Conservation (phyloP, 2,329 filamentous ascomycete genomes). For the Pestalotiopsis sp. region DNA sequence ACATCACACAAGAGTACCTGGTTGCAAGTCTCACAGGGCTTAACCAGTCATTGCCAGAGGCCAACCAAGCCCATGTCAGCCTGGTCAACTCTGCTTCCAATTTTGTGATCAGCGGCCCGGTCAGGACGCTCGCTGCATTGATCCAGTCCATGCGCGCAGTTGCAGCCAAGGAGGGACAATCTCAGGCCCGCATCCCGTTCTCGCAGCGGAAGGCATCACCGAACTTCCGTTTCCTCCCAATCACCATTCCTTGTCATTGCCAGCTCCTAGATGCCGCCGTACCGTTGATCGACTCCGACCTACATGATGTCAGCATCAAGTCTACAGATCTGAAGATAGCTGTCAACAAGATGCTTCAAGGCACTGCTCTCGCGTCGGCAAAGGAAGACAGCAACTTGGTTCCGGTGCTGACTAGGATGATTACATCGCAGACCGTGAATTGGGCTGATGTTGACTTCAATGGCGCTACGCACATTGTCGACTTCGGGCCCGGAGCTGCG, state of each 20-base stretch:
- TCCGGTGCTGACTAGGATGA: conserved; percentile 27
- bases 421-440: conserved; percentile 27
- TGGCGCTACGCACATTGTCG: conserved; percentile 34
- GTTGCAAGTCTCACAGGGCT: conserved; percentile 2
- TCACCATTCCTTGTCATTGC: conserved; percentile 43
- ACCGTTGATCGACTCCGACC: conserved; percentile 21
- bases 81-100: conserved; percentile 27
- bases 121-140: conserved; percentile 18
- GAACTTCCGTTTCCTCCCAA: conserved; percentile 36
- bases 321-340: conserved; percentile 46
- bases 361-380: neutral
- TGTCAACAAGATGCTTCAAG: conserved; percentile 24
- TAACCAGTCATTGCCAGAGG: conserved; percentile 18
- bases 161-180: conserved; percentile 21
- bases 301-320: conserved; percentile 24
- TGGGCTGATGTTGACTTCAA: conserved; percentile 28
- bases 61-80: neutral
- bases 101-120: conserved; percentile 31
- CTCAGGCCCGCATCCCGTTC: conserved; percentile 32
- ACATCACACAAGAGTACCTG: conserved; percentile 1
- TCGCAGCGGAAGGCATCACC: conserved; percentile 30
- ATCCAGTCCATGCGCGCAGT: conserved; percentile 27
- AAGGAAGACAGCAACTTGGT: conserved; percentile 21
- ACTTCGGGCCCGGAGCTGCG: conserved; percentile 32
- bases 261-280: conserved; percentile 31